These are phyloP conservation scores for Sphaerulina populicola DNA, from an alignment of 2,329 filamentous ascomycete species.

Conservation along the genomic window DNA sequence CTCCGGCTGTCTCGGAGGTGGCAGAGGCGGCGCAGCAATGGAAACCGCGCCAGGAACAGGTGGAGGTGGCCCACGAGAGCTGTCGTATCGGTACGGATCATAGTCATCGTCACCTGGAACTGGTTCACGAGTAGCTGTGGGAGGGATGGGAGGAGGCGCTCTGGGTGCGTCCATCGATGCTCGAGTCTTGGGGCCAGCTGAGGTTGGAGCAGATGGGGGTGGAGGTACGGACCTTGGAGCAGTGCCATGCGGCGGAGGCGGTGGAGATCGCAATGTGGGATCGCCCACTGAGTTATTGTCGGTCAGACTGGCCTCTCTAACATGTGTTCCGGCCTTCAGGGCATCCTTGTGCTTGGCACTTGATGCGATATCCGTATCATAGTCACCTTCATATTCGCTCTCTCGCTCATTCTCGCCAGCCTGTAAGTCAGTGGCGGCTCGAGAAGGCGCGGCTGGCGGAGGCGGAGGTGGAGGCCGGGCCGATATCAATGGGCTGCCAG, in stretches of 20 bases:
- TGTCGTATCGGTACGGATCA: constrained; percentile 53
- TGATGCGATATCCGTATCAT: constrained; percentile 95
- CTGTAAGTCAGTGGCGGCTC: constrained; percentile 27
- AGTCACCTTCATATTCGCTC: constrained; percentile 94
- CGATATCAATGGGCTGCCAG: constrained; percentile 32
- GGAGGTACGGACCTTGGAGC: constrained; percentile 46
- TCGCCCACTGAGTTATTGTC: constrained; percentile 52
- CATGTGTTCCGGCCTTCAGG: constrained; percentile 61
- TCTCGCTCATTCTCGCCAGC: constrained; percentile 59
- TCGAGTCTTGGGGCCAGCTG: constrained; percentile 42
- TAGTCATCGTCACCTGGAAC: constrained; percentile 53
- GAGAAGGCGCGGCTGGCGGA: constrained; percentile 36
- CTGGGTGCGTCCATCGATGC: constrained; percentile 64
- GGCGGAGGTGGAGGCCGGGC: constrained; percentile 42
- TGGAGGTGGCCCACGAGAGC: constrained; percentile 20
- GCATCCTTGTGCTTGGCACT: constrained; percentile 90
- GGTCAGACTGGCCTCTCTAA: constrained; percentile 67
- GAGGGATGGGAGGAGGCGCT: constrained; percentile 56
- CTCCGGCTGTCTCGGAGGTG: constrained; percentile 27
- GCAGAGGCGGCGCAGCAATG: constrained; percentile 30
- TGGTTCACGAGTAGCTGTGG: constrained; percentile 37
- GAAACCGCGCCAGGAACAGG: constrained; percentile 27
- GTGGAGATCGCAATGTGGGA: constrained; percentile 40
- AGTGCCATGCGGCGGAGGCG: constrained; percentile 31
- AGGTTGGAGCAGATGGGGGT: constrained; percentile 41